These are phyloP conservation scores for Aspergillaceae sp. DNA, from an alignment of 2,329 filamentous ascomycete species.

Conservation along the genomic window DNA sequence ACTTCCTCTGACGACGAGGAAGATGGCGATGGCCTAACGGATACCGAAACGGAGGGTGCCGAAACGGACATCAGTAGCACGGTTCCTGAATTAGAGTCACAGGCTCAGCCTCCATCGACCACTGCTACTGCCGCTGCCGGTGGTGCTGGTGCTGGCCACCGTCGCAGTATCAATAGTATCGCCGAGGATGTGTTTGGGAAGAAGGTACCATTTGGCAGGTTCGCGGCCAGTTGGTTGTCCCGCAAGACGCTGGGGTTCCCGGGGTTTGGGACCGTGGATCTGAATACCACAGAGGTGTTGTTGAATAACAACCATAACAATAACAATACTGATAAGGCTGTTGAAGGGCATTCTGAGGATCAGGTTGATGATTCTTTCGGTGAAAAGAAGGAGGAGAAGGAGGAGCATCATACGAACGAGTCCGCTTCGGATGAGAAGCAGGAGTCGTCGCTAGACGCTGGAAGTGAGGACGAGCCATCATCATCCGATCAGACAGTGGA, in stretches of 20 bases:
- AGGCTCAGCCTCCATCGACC: conserved; percentile 2
- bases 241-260: conserved; percentile 70
- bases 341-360: neutral
- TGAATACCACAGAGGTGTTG: conserved; percentile 30
- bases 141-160: conserved; percentile 16
- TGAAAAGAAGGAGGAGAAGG: conserved; percentile 3
- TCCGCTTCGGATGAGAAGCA: neutral
- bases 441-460: neutral
- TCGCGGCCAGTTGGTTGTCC: conserved; percentile 87
- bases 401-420: neutral
- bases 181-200: conserved; percentile 81
- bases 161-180: conserved; percentile 49
- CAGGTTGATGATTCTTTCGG: too few species aligned
- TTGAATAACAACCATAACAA: conserved; percentile 8
- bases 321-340: neutral
- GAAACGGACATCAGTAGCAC: conserved; percentile 20
- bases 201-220: conserved; percentile 76
- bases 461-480: neutral
- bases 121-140: conserved; percentile 3
- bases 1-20: conserved; percentile 11
- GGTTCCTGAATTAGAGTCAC: conserved; percentile 13
- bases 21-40: conserved; percentile 16
- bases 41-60: conserved; percentile 20
- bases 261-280: conserved; percentile 57
- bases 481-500: conserved; percentile 40